Conservation (phyloP, 2,329 filamentous ascomycete genomes). For the Pezicula neosporulosa region DNA sequence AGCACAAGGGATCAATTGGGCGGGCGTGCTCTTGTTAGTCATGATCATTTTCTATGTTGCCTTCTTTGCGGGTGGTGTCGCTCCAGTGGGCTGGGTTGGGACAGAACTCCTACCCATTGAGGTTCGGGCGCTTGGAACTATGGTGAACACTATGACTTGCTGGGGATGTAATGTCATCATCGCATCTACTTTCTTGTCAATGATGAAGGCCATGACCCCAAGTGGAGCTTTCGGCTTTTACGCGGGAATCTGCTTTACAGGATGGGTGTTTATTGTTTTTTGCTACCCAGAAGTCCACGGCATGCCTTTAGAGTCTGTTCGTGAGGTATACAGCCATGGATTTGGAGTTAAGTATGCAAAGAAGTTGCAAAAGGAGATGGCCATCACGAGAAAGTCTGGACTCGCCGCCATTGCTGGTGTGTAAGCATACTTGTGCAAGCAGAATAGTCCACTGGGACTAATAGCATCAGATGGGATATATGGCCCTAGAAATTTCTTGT, state of each 20-base stretch:
- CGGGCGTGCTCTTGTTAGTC: constrained; percentile 4
- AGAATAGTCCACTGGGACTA: no score
- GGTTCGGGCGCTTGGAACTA: constrained; percentile 44
- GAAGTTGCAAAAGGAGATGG: constrained; percentile 22
- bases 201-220: constrained; percentile 45
- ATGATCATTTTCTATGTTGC: constrained; percentile 27
- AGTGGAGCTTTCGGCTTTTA: constrained; percentile 49
- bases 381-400: background rate
- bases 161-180: constrained; percentile 48
- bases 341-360: constrained; percentile 40
- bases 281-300: constrained; percentile 48
- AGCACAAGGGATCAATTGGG: constrained; percentile 21
- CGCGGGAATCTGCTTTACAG: constrained; percentile 41
- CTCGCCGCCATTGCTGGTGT: background rate
- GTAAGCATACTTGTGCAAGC: no score
- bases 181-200: constrained; percentile 44
- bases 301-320: constrained; percentile 51
- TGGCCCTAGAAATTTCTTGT: no score
- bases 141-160: constrained; percentile 43
- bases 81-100: constrained; percentile 42
- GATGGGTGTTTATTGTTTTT: constrained; percentile 42
- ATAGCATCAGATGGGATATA: no score
- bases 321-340: constrained; percentile 44
- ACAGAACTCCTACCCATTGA: constrained; percentile 45
- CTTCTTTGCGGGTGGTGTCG: constrained; percentile 41